These are phyloP conservation scores for Pleurotus giganteus DNA, from an alignment of 768 basidiomycete genomes.

Conservation along the genomic window DNA sequence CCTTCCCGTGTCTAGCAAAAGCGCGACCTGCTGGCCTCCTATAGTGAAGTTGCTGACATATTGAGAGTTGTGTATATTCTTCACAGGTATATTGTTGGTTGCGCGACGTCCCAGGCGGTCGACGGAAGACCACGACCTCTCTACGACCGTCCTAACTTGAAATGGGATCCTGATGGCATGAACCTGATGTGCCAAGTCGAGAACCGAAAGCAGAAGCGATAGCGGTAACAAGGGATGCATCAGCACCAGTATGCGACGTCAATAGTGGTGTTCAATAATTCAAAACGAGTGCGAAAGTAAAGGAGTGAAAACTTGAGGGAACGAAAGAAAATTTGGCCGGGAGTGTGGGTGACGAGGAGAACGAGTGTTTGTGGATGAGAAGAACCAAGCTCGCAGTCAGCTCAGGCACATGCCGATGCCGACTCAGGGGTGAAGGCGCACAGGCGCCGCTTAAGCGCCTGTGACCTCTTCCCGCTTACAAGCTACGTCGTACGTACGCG, in stretches of 20 bases:
- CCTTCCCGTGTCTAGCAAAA: conserved; percentile 81
- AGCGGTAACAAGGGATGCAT: conserved; percentile 13
- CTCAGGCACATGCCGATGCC: neutral
- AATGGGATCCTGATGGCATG: conserved; percentile 14
- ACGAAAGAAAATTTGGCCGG: neutral
- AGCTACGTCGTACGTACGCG: no score
- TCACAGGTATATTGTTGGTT: conserved; percentile 40
- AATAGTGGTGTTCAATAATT: neutral
- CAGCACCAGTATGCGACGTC: neutral
- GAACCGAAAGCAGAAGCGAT: conserved; percentile 10
- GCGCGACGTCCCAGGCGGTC: conserved; percentile 11
- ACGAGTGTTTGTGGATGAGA: neutral
- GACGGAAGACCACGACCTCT: neutral
- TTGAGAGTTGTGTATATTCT: conserved; percentile 69
- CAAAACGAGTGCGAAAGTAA: neutral
- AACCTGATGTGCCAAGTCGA: conserved; percentile 2
- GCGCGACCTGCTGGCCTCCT: conserved; percentile 52
- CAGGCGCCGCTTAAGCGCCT: no score
- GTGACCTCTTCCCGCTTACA: no score
- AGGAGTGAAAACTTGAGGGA: neutral
- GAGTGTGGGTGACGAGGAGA: neutral
- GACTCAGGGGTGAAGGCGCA: no score
- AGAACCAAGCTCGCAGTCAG: neutral
- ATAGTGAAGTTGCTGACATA: conserved; percentile 74
- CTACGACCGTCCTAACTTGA: conserved; percentile 7